A percentile compares a stretch with the other conserved stretches of the same genome.
Conservation (phyloP, 2,329 filamentous ascomycete genomes). For the Pyrenochaeta sp. region DNA sequence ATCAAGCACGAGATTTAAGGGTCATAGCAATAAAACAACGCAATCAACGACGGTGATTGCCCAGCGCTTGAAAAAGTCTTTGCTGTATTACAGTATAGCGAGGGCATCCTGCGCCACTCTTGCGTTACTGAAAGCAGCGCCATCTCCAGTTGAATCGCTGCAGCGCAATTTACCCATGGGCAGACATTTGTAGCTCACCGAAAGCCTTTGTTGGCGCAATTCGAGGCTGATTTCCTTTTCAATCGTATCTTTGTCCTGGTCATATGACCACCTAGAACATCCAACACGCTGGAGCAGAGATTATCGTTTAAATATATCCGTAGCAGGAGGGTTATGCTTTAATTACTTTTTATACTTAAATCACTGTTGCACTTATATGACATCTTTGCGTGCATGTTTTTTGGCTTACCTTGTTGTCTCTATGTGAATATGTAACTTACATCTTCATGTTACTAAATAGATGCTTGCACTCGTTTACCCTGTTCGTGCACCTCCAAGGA, state of each 20-base stretch:
- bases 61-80: slow-evolving; percentile 1
- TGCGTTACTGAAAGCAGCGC: background rate
- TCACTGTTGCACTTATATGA: too few species aligned
- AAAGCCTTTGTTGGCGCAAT: background rate
- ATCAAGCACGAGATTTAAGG: background rate
- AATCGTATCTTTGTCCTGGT: background rate
- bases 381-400: too few species aligned
- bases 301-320: too few species aligned
- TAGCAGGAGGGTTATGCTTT: too few species aligned
- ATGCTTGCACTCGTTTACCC: too few species aligned
- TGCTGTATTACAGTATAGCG: background rate
- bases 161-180: background rate
- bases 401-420: too few species aligned
- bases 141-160: background rate
- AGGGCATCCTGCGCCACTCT: background rate
- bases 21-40: background rate
- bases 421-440: too few species aligned
- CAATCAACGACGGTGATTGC: background rate
- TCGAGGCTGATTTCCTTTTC: background rate
- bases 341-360: too few species aligned
- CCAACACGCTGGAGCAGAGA: background rate
- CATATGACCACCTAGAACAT: background rate
- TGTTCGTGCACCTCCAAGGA: too few species aligned
- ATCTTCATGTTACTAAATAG: too few species aligned
- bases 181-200: background rate